Evolutionary conservation across 202 grass and related monocot genomes (phyloP), one percentile per base, ranked within the genome.

Genomic region (Cymbopogon flexuosus): DNA sequence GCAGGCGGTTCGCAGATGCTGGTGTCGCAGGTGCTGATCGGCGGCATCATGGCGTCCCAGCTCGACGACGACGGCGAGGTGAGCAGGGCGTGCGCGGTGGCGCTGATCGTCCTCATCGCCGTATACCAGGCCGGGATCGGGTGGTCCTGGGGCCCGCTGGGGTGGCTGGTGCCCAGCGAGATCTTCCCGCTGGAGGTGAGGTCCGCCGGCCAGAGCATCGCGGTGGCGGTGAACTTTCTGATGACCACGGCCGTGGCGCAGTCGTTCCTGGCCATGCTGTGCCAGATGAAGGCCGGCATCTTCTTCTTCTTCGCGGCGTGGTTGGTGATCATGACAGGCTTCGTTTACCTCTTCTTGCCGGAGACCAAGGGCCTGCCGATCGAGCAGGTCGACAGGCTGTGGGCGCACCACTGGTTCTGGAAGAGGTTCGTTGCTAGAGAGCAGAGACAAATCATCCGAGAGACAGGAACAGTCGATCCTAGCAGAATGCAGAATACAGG

Each of bases 281-380:
- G 87, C 81, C 74, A 74, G 36, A 83, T 90, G 81, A 93, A 68
- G 58, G 75, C 78, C 3, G 73, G 87, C 0, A 76, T 93, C 10
- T 93, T 93, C 87, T 93, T 93, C 76, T 90, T 93, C 91, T 93
- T 93, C 72, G 85, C 67, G 0, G 78, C 73, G 24, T 93, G 91
- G 87, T 81, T 93, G 23, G 67, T 64, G 10, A 69, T 16, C 41
- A 90, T 93, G 85, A 93, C 91, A 0, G 51, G 54, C 1, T 93
- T 93, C 70, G 74, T 90, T 16, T 58, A 93, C 47, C 37, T 93
- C 34, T 69, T 93, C 45, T 73, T 93, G 69, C 88, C 88, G 31
- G 85, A 93, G 82, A 93, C 88, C 5, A 93, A 93, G 72, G 87
- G 76, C 8, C 3, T 93, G 77, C 91, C 85, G 12, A 90, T 93